Conservation (phyloP, 768 basidiomycete genomes). For the Rhizopogon sp. region DNA sequence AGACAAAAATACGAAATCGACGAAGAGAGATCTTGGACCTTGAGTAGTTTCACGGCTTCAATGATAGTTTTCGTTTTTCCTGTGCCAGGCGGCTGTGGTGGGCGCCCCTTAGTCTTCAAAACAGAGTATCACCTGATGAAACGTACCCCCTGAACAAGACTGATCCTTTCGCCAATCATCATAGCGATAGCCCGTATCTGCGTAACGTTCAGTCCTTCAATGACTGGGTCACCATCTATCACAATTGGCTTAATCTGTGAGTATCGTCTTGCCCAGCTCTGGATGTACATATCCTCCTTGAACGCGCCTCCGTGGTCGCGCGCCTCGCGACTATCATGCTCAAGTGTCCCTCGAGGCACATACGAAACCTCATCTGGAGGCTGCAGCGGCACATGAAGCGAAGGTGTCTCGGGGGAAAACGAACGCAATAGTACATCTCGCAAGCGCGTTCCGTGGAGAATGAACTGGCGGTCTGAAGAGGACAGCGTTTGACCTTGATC, state of each 20-base stretch:
- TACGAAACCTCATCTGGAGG: conserved; percentile 35
- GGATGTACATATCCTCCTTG: conserved; percentile 66
- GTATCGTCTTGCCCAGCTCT: conserved; percentile 79
- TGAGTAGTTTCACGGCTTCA: conserved; percentile 76
- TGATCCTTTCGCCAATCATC: conserved; percentile 77
- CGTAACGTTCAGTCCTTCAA: conserved; percentile 63
- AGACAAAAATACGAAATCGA: neutral
- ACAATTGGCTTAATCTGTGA: conserved; percentile 49
- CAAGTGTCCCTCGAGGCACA: conserved; percentile 32
- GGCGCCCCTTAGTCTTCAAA: neutral
- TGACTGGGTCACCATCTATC: conserved; percentile 73
- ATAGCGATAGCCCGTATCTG: conserved; percentile 79
- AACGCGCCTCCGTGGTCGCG: conserved; percentile 45
- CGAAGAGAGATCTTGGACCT: conserved; percentile 34
- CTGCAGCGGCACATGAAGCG: conserved; percentile 29
- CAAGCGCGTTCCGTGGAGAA: conserved; percentile 67
- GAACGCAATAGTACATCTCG: conserved; percentile 65
- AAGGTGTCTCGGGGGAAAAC: conserved; percentile 33
- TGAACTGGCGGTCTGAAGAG: conserved; percentile 38
- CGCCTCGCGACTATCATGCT: conserved; percentile 27
- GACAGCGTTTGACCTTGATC: neutral
- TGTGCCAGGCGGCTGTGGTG: conserved; percentile 75
- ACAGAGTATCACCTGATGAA: neutral
- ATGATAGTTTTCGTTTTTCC: conserved; percentile 93
- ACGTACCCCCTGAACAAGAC: conserved; percentile 84